A percentile compares a stretch with the other conserved stretches of the same genome.
These are phyloP conservation scores for Peribolospora baueri DNA, from an alignment of 768 basidiomycete genomes.

Conservation along the genomic window DNA sequence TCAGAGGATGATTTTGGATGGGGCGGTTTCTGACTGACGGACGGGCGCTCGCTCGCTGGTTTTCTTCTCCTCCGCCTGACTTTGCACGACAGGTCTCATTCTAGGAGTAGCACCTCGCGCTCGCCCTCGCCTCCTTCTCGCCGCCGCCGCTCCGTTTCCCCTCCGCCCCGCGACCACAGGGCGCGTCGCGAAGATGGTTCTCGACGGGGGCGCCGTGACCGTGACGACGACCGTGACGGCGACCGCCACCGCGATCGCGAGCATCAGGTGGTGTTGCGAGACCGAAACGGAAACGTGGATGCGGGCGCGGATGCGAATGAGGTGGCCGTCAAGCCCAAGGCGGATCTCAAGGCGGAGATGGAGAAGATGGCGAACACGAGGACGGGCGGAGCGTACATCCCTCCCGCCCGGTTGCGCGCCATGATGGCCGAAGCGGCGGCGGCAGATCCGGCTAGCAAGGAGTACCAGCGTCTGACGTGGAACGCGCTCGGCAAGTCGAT, in stretches of 20 bases:
- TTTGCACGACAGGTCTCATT: not conserved
- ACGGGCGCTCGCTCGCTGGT: not conserved
- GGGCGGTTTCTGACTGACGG: not conserved
- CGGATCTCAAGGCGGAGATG: constrained; percentile 20
- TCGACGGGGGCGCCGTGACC: constrained; percentile 17
- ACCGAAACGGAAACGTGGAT: constrained; percentile 36
- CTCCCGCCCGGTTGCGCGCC: constrained; percentile 73
- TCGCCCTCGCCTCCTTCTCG: constrained; percentile 14
- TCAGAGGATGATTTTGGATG: not conserved
- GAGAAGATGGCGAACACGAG: constrained; percentile 26
- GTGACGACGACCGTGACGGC: constrained; percentile 44
- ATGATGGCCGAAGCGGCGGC: constrained; percentile 50
- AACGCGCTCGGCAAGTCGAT: constrained; percentile 91
- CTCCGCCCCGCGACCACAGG: constrained; percentile 17
- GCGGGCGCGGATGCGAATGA: constrained; percentile 21
- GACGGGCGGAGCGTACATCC: constrained; percentile 88
- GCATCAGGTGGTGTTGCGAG: constrained; percentile 44
- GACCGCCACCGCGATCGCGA: constrained; percentile 51
- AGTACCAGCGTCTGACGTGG: constrained; percentile 91
- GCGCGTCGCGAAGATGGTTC: constrained; percentile 13
- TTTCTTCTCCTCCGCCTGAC: not conserved
- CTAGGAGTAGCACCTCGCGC: not conserved
- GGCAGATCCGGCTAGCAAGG: constrained; percentile 44
- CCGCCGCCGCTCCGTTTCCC: constrained; percentile 17
- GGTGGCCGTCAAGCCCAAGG: constrained; percentile 27